Conservation (phyloP, 176 grass and related monocot genomes). For the Ampelocalamus luodianensis region DNA sequence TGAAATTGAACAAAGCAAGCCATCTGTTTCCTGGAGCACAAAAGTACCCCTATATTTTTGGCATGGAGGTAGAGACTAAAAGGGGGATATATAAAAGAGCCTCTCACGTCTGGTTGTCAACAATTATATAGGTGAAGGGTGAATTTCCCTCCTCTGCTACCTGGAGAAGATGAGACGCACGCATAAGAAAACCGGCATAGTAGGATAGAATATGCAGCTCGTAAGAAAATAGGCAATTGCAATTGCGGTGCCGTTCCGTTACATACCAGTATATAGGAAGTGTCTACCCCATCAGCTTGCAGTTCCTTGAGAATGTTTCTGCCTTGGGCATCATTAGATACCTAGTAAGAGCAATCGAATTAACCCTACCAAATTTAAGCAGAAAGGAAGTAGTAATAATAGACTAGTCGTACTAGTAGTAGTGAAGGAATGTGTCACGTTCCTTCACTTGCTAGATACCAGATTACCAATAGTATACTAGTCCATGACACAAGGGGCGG, state of each 20-base stretch:
- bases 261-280: constrained; percentile 73
- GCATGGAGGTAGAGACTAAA: background rate
- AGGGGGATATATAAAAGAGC: background rate
- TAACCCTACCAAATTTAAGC: background rate
- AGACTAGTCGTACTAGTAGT: background rate
- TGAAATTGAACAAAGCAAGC: background rate
- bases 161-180: constrained; percentile 51
- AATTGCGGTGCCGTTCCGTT: background rate
- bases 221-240: background rate
- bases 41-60: background rate
- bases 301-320: constrained; percentile 71
- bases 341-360: constrained; percentile 36
- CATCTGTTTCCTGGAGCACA: background rate
- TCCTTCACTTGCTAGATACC: too few species aligned
- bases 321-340: constrained; percentile 70
- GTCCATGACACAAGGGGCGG: background rate
- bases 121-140: constrained; percentile 95
- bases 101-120: constrained; percentile 89
- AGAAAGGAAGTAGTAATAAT: background rate
- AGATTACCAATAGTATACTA: too few species aligned
- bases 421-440: too few species aligned
- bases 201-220: background rate
- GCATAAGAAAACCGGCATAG: background rate
- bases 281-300: constrained; percentile 76
- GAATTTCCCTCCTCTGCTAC: constrained; percentile 74